These are phyloP conservation scores for Coprinopsis sp. DNA, from an alignment of 768 basidiomycete species.

Conservation along the genomic window DNA sequence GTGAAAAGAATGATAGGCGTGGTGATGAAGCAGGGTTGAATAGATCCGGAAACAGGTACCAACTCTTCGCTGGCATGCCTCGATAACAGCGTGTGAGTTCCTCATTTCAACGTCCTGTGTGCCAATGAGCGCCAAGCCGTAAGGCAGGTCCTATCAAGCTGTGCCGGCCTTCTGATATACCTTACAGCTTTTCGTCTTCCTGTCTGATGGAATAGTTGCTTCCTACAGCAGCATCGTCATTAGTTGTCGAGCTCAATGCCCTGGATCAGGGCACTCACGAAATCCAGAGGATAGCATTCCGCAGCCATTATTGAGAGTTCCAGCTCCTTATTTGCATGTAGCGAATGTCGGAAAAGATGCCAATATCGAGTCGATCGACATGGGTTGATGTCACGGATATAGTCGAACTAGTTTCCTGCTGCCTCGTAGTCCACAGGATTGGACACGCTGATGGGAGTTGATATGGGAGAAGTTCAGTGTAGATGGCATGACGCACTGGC, in stretches of 20 bases:
- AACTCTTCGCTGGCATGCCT: slow-evolving; percentile 93
- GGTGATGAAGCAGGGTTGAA: slow-evolving; percentile 51
- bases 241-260: not conserved
- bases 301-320: slow-evolving; percentile 91
- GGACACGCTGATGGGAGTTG: slow-evolving; percentile 6
- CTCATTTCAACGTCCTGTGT: slow-evolving; percentile 99
- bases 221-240: slow-evolving; percentile 44
- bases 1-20: slow-evolving; percentile 93
- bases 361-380: slow-evolving; percentile 93
- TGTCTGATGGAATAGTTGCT: slow-evolving; percentile 92
- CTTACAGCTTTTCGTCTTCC: slow-evolving; percentile 93
- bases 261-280: slow-evolving; percentile 48
- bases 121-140: slow-evolving; percentile 98
- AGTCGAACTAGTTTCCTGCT: slow-evolving; percentile 82
- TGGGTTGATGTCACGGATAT: slow-evolving; percentile 76
- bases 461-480: slow-evolving; percentile 44
- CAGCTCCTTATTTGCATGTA: slow-evolving; percentile 86
- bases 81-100: slow-evolving; percentile 98
- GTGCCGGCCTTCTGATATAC: slow-evolving; percentile 93
- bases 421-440: slow-evolving; percentile 69
- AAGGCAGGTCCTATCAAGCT: slow-evolving; percentile 90
- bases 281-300: slow-evolving; percentile 85
- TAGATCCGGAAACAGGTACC: slow-evolving; percentile 52
- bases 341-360: slow-evolving; percentile 93
- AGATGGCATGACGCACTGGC: slow-evolving; percentile 87